Evolutionary conservation across 2,329 filamentous ascomycete genomes (phyloP).

Genomic region (Chaetomium sp.): DNA sequence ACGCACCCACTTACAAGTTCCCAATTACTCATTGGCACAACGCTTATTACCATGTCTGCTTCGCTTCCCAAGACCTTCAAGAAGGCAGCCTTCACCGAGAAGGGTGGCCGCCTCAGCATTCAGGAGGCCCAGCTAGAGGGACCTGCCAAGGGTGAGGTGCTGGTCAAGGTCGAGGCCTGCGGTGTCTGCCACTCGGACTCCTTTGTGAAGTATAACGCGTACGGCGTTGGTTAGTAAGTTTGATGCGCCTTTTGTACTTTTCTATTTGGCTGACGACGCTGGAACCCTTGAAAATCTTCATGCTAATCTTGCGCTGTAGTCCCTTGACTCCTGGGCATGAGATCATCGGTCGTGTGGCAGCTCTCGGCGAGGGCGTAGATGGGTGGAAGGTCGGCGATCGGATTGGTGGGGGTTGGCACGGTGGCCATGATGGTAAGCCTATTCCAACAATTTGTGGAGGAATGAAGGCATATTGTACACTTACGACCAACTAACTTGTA

Average conservation of each 20-base stretch:
- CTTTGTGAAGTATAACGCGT: conserved; percentile 28
- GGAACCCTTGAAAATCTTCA: conserved; percentile 10
- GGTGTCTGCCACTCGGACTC: conserved; percentile 54
- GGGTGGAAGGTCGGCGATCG: conserved; percentile 57
- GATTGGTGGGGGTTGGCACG: conserved; percentile 64
- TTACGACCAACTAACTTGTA: not conserved
- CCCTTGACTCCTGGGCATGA: conserved; percentile 51
- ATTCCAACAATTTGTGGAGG: too few relatives aligned
- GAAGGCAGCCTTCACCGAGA: conserved; percentile 47
- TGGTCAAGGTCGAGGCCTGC: conserved; percentile 56
- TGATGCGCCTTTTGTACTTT: conserved; percentile 18
- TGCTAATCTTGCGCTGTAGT: not conserved
- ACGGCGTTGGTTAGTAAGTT: conserved; percentile 25
- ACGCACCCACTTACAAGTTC: too few relatives aligned
- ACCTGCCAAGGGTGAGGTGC: conserved; percentile 34
- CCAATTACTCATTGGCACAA: not conserved
- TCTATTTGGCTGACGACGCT: not conserved
- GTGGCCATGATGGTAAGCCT: conserved; percentile 46
- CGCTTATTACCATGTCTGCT: conserved; percentile 14
- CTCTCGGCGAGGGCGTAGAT: conserved; percentile 43
- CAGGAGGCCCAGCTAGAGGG: conserved; percentile 44
- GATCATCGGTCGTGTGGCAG: conserved; percentile 52
- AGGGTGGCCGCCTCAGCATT: conserved; percentile 41
- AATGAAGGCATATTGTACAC: not conserved
- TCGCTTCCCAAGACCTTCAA: conserved; percentile 50